These are phyloP conservation scores for Casaregolazyma lundiana DNA, from an alignment of 1,139 yeast species.

Conservation along the genomic window DNA sequence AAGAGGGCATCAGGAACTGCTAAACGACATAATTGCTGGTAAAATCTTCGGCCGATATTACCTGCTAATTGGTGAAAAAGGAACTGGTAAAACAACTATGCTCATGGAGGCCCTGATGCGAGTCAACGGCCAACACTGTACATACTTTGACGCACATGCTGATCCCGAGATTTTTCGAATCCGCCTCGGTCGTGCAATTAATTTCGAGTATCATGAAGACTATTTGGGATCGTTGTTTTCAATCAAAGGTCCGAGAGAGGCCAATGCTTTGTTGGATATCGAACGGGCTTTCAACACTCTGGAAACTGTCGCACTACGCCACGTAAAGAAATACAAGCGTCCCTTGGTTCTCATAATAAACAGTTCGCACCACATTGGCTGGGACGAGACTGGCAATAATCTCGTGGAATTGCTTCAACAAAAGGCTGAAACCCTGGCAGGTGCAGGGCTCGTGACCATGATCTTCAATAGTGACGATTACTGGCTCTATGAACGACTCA, in stretches of 20 bases:
- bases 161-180: conserved; percentile 81
- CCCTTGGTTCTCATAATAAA: conserved; percentile 71
- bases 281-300: conserved; percentile 76
- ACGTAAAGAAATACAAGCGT: conserved; percentile 37
- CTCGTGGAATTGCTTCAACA: conserved; percentile 76
- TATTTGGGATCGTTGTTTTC: conserved; percentile 78
- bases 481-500: conserved; percentile 79
- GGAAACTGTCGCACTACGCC: conserved; percentile 63
- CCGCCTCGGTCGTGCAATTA: conserved; percentile 69
- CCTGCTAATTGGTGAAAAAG: conserved; percentile 75
- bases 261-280: conserved; percentile 75
- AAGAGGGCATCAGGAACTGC: conserved; percentile 60
- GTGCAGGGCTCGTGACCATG: conserved; percentile 71
- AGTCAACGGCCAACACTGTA: conserved; percentile 60
- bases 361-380: conserved; percentile 68
- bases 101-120: conserved; percentile 65
- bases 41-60: conserved; percentile 62
- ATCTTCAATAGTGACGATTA: conserved; percentile 80
- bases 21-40: conserved; percentile 67
- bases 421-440: conserved; percentile 74
- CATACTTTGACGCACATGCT: conserved; percentile 77
- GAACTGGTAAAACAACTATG: conserved; percentile 79
- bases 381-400: conserved; percentile 63
- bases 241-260: conserved; percentile 81
- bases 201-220: conserved; percentile 72